Base-by-base conservation (phyloP, 1,139 yeast species). In the Saccharomycopsis phalli region DNA sequence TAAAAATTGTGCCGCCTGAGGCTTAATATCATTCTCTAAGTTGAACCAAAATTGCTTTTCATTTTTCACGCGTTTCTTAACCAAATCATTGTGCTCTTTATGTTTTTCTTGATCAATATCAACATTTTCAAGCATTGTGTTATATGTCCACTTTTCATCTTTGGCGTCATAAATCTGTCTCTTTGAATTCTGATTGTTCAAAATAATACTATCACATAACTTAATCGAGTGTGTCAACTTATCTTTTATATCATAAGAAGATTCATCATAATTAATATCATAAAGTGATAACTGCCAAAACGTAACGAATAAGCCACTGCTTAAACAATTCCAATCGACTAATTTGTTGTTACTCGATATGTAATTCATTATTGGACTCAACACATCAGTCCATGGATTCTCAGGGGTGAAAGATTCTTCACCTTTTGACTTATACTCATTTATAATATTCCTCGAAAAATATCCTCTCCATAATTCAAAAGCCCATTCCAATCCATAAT, bases 221-320 rank as follows among this genome's bases (percentile, higher is more conserved):
- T 35, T 55, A 6, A 60, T 57, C 37, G 59, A 60, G 6, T 61
- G 55, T 42, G 59, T 63, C 11, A 74, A 50, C 32, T 63, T 67
- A 1, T 54, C 53, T 23, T 64, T 56, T 44, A 77, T 81, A 6
- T 65, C 66, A 55, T 88, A 87, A 3, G 74, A 57, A 1, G 55
- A 54, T 13, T 63, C 61, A 1, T 76, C 70, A 53, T 62, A 81
- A 45, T 73, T 71, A 23, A 88, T 71, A 51, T 88, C 95, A 53
- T 81, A 77, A n/a, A 86, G 61, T 0, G 81, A 68, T 21, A 81
- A 63, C 48, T 68, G 74, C 96, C 96, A 88, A 53, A 87, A 88
- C 0, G 71, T 62, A 2, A 66, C 61, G 53, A 69, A 82, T 62
- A 73, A 66, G 17, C 65, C 63, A 8, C 57, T 45, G 20, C 49